Evolutionary conservation across 1,284 basidiomycete genomes (phyloP), one percentile per base, ranked within the genome.

Genomic region (Sanghuangporus weigelae): DNA sequence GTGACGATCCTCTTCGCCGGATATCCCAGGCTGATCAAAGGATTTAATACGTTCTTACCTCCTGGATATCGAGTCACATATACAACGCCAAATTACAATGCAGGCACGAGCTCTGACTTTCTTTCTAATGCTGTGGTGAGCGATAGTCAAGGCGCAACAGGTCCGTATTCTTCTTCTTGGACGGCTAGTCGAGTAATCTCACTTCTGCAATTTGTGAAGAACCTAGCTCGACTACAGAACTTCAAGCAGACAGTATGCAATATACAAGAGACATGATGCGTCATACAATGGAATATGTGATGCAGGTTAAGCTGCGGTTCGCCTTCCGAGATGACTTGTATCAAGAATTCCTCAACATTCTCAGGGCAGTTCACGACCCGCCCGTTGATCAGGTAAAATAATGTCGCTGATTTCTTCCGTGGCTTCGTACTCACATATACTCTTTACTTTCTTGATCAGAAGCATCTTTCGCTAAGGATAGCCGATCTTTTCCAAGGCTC

Each of bases 1-100:
- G 96, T 98, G 39, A 96, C 95, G 1, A 86, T 89, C 48, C 86
- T 98, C 23, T 98, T 99, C 78, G 86, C 89, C 65, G 94, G 93
- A 1, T 93, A 97, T 72, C 93, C 94, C 0, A 75, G 81, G 26
- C 89, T 99, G 66, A 97, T 98, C 56, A 93, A 97, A 76, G 95
- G 95, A 23, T 99, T 98, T 82, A 98, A 98, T 79, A 97, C 95
- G 1, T 98, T 99, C 76, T 83, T 98, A 7, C 96, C 96, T 0
- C 85, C 87, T 10, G 96, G 96, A 12, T 98, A 98, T 74, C 87
- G 92, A 50, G 98, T 98, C 73, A 94, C 96, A 68, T 87, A 86
- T 67, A 82, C 82, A 11, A 77, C 75, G 26, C 87, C 89, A 68
- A 75, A 77, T 12, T 77, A 79, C 21, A 81, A 86, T 50, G 76